Evolutionary conservation across 2,329 filamentous ascomycete species (phyloP), one percentile per base, ranked within the genome.

Genomic region (Tolypocladium tundrense): DNA sequence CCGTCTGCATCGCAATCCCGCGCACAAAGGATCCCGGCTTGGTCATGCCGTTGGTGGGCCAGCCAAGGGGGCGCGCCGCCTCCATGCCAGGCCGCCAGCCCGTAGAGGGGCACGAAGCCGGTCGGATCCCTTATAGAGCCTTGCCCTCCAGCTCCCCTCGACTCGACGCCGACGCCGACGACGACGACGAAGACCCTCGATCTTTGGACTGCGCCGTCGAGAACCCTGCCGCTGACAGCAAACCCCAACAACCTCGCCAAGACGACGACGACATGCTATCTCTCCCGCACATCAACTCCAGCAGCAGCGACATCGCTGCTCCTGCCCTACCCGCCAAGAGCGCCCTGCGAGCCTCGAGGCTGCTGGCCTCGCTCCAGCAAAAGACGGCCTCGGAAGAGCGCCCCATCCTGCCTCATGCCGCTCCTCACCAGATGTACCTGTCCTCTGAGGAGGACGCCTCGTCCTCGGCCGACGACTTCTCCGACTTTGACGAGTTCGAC

Each of bases 401-500:
- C 21, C 65, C 68, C 31, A 67, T 70, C 45, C 65, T 72, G 53
- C 65, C 72, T 16, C 71, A 76, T 53, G 71, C 74, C 27, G 73
- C 76, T 2, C 80, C 82, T 7, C 83, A 85, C 67, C 80, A 84
- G 58, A 66, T 82, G 59, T 87, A 87, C 68, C 78, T 87, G 33
- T 86, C 83, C 2, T 86, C 83, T 0, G 84, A 87, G 63, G 84
- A 87, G 67, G 84, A 86, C 61, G 82, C 78, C 37, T 86, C 84
- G 1, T 84, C 84, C 1, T 82, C 80, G 21, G 79, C 81, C 52
- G 83, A 84, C 68, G 79, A 83, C 69, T 80, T 80, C 61, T 85
- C 81, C 57, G 80, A 83, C 64, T 78, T 78, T 51, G 62, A 63
- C 64, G 78, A 79, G 53, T 71, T 72, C 62, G 77, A 82, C 61